Evolutionary conservation across 192 early-diverging fungal species (phyloP).

Genomic region (Physocladia obscura): DNA sequence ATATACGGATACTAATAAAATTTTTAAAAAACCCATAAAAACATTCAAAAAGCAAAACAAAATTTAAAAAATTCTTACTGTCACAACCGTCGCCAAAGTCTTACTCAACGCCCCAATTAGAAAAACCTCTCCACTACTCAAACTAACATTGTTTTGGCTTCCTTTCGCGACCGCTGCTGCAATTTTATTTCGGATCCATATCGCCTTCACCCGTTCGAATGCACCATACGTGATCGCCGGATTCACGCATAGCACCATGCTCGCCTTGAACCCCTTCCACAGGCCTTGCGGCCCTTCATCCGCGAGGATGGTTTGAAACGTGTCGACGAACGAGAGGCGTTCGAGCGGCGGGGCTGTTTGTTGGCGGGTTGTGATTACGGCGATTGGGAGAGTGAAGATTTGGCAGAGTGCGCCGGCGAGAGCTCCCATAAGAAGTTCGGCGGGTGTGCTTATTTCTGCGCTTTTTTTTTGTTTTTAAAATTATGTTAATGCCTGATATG

Average conservation of each 20-base stretch:
- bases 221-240: constrained; percentile 97
- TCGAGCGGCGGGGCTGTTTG: constrained; percentile 76
- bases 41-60: constrained; percentile 23
- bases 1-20: constrained; percentile 79
- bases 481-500: too few relatives aligned
- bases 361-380: constrained; percentile 92
- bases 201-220: constrained; percentile 76
- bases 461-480: constrained; percentile 2
- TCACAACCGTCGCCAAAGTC: constrained; percentile 76
- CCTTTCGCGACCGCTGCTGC: not conserved
- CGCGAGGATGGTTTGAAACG: constrained; percentile 66
- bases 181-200: constrained; percentile 20
- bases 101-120: constrained; percentile 91
- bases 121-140: constrained; percentile 85
- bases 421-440: constrained; percentile 87
- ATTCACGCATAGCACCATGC: constrained; percentile 87
- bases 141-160: too few relatives aligned
- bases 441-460: constrained; percentile 70
- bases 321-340: constrained; percentile 61
- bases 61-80: constrained; percentile 41
- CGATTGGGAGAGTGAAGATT: constrained; percentile 87
- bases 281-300: constrained; percentile 79
- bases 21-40: not conserved
- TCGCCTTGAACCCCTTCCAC: constrained; percentile 91
- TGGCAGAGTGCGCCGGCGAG: constrained; percentile 86